Evolutionary conservation across 73 alveolate genomes (phyloP), one percentile per base, ranked within the genome.

Genomic region (Paramecium primaurelia): DNA sequence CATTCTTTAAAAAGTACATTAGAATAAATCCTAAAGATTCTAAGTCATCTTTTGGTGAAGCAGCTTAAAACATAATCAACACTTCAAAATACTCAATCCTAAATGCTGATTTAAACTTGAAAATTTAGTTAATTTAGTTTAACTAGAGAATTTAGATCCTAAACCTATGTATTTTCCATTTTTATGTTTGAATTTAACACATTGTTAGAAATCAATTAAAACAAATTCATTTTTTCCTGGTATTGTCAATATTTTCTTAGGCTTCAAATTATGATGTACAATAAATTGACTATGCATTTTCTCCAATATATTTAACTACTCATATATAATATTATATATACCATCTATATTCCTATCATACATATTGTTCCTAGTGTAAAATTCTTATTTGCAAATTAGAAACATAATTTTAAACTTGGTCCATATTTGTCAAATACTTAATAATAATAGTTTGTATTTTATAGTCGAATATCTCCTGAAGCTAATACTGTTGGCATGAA

Each of bases 31-130:
- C 93, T 69, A 88, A 47, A 40, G 90, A 44, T 71, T 88, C 93
- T 26, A 88, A 28, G 51, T 88, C 93, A 68, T 88, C 93, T 44
- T 88, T 88, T 22, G 86, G 93, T 20, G 90, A 60, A 1, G 93
- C 88, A 40, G 91, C 93, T 88, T 7, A 64, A 30, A 34, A 9
- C 12, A 30, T n/a, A 38, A 38, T 40, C 36, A 58, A 59, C 22
- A 49, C 60, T 49, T 49, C 28, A 16, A 49, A 86, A 8, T 88
- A 88, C 93, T 40, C 51, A 88, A 69, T 40, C 93, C 93, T 32
- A 88, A 37, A 64, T 88, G 93, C 51, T 44, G 60, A 22, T 80
- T 80, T 25, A 71, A 16, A 18, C 93, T 88, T n/a, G 93, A 69
- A 49, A 40, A 88, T 88, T 88, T 88, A 69, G 77, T 88, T 2